Evolutionary conservation across 768 basidiomycete species (phyloP).

Genomic region (Suillus subaureus): DNA sequence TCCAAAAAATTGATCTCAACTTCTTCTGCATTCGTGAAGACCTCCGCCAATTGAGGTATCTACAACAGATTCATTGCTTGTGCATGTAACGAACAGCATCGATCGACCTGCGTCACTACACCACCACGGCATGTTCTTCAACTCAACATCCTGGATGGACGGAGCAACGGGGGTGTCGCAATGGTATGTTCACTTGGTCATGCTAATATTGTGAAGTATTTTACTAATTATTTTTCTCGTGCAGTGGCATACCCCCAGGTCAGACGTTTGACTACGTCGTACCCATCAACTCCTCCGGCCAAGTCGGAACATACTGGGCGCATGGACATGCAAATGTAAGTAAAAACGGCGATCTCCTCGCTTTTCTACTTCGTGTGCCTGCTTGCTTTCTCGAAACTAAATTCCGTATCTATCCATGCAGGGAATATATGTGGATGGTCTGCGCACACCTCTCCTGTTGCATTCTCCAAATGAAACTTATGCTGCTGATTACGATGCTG

Average conservation of each 20-base stretch:
- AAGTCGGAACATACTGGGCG: conserved; percentile 83
- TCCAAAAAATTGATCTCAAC: neutral
- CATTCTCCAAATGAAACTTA: conserved; percentile 68
- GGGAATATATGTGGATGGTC: conserved; percentile 93
- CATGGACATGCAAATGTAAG: conserved; percentile 65
- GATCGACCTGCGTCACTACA: conserved; percentile 73
- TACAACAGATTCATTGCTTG: conserved; percentile 68
- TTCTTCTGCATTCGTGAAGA: conserved; percentile 37
- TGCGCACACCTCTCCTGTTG: conserved; percentile 84
- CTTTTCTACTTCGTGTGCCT: neutral
- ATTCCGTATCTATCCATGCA: conserved; percentile 24
- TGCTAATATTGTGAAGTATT: neutral
- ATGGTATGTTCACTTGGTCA: conserved; percentile 55
- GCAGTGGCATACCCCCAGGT: conserved; percentile 78
- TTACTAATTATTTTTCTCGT: neutral
- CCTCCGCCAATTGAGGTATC: conserved; percentile 81
- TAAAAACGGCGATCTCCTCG: conserved; percentile 3
- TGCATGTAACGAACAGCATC: conserved; percentile 78
- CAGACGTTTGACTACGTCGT: conserved; percentile 74
- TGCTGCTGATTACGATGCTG: conserved; percentile 71
- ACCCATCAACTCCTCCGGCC: conserved; percentile 64
- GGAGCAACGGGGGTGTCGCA: conserved; percentile 83
- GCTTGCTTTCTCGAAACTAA: neutral
- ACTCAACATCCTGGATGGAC: conserved; percentile 84
- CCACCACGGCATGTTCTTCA: conserved; percentile 96